These are phyloP conservation scores for Clonostachys chloroleuca DNA, from an alignment of 2,329 filamentous ascomycete species.

Conservation along the genomic window DNA sequence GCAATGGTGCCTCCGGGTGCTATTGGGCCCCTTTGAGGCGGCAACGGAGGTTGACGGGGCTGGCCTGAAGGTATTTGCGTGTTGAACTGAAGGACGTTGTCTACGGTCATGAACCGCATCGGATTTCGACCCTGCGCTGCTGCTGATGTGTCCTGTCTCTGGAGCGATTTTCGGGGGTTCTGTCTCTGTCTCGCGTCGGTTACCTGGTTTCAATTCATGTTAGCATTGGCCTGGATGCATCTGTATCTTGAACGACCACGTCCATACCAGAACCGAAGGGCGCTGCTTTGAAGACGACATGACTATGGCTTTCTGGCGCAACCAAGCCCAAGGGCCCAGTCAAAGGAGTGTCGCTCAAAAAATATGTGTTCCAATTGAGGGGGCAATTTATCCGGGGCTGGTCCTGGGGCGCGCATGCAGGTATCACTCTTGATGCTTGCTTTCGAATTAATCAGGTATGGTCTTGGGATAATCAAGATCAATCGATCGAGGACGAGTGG, in stretches of 20 bases:
- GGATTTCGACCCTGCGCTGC: constrained; percentile 26
- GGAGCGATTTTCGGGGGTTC: constrained; percentile 20
- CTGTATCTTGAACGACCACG: neutral
- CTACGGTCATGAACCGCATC: constrained; percentile 81
- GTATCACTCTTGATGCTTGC: too few species aligned
- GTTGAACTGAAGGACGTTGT: constrained; percentile 90
- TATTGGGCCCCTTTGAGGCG: constrained; percentile 19
- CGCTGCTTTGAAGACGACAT: constrained; percentile 48
- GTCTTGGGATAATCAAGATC: too few species aligned
- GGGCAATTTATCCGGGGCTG: too few species aligned
- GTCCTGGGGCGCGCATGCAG: too few species aligned
- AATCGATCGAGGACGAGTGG: too few species aligned
- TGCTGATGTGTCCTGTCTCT: constrained; percentile 23
- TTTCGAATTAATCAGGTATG: too few species aligned
- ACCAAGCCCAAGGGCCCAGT: too few species aligned
- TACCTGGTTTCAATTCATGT: constrained; percentile 14
- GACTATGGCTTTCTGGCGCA: too few species aligned
- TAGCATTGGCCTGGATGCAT: neutral
- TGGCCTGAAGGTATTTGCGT: constrained; percentile 95
- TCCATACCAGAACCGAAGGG: constrained; percentile 55
- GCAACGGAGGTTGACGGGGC: constrained; percentile 65
- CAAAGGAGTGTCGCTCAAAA: too few species aligned
- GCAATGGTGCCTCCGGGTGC: constrained; percentile 7
- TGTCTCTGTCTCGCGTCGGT: constrained; percentile 31
- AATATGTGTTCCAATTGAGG: too few species aligned